A percentile compares a stretch with the other conserved stretches of the same genome.
Evolutionary conservation across 2,329 filamentous ascomycete genomes (phyloP).

Genomic region (Elsinoe ampelina): DNA sequence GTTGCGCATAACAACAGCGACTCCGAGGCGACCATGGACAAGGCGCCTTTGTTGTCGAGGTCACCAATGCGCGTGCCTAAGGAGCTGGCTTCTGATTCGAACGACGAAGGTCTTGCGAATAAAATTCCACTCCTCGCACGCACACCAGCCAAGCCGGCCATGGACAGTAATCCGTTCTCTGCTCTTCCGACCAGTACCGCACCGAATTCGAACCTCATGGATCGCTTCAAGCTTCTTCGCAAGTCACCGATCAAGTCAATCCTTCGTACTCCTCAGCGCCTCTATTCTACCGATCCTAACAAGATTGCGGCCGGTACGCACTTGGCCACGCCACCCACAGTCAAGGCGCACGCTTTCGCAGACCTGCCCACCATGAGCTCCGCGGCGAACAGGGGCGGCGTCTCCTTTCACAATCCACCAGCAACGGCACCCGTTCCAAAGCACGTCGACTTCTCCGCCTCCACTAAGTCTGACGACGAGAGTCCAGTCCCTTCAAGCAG

Average conservation of each 20-base stretch:
- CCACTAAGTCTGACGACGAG: constrained; percentile 34
- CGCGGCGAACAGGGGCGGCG: background rate
- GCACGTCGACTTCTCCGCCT: constrained; percentile 69
- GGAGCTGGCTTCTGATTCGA: background rate
- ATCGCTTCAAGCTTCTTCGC: constrained; percentile 41
- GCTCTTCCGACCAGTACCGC: constrained; percentile 23
- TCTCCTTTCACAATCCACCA: constrained; percentile 38
- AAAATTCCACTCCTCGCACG: constrained; percentile 16
- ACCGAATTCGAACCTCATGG: constrained; percentile 29
- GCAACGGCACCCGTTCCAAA: constrained; percentile 67
- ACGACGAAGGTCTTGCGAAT: background rate
- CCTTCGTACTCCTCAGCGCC: constrained; percentile 49
- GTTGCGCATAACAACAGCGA: background rate
- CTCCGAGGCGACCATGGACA: constrained; percentile 16
- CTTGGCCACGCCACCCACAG: constrained; percentile 34
- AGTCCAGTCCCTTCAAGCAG: constrained; percentile 20
- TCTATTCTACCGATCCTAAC: constrained; percentile 49
- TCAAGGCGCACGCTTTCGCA: constrained; percentile 8
- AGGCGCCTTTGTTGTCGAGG: constrained; percentile 25
- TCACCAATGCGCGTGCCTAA: constrained; percentile 22
- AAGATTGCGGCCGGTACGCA: constrained; percentile 55
- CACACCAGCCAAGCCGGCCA: constrained; percentile 15
- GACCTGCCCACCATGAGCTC: background rate
- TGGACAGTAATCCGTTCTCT: constrained; percentile 15
- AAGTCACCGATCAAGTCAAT: constrained; percentile 51